phyloP scores from a whole-genome alignment of 192 early-diverging fungal species.

The Backusella psychrophila region DNA sequence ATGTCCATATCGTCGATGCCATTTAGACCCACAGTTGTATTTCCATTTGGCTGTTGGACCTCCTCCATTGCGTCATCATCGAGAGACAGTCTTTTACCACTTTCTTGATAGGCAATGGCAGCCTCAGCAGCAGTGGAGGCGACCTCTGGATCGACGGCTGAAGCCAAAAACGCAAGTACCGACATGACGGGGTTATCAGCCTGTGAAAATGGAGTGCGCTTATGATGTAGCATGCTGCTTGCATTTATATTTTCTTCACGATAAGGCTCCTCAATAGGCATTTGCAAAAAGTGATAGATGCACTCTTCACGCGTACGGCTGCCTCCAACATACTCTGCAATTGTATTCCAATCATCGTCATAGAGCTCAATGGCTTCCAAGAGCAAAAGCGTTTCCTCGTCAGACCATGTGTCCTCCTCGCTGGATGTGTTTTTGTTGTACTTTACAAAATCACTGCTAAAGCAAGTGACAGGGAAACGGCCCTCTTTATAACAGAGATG shows the following conservation, averaged over 20 bases:
- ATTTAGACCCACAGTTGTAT: not conserved
- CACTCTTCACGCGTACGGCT: constrained; percentile 91
- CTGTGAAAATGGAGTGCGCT: constrained; percentile 73
- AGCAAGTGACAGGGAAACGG: constrained; percentile 84
- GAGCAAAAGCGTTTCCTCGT: constrained; percentile 88
- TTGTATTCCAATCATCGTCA: constrained; percentile 93
- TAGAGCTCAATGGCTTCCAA: constrained; percentile 94
- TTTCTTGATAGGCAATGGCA: constrained; percentile 53
- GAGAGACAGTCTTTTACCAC: constrained; percentile 38
- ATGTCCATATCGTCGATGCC: constrained; percentile 34
- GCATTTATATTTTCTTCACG: constrained; percentile 22
- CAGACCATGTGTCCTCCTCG: constrained; percentile 64
- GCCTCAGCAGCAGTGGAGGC: constrained; percentile 85
- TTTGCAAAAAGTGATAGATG: constrained; percentile 83
- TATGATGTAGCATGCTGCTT: constrained; percentile 48
- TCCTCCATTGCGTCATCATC: constrained; percentile 20
- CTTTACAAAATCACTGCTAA: constrained; percentile 83
- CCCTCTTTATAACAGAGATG: constrained; percentile 88
- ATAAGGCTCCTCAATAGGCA: constrained; percentile 93
- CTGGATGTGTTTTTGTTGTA: not conserved
- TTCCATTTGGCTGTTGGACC: not conserved
- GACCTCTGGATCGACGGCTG: constrained; percentile 87
- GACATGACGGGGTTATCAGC: constrained; percentile 95
- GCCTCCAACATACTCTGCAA: constrained; percentile 88
- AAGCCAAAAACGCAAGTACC: constrained; percentile 87